Evolutionary conservation across 2,329 filamentous ascomycete species (phyloP).

Genomic region (Aspergillus calidoustus): DNA sequence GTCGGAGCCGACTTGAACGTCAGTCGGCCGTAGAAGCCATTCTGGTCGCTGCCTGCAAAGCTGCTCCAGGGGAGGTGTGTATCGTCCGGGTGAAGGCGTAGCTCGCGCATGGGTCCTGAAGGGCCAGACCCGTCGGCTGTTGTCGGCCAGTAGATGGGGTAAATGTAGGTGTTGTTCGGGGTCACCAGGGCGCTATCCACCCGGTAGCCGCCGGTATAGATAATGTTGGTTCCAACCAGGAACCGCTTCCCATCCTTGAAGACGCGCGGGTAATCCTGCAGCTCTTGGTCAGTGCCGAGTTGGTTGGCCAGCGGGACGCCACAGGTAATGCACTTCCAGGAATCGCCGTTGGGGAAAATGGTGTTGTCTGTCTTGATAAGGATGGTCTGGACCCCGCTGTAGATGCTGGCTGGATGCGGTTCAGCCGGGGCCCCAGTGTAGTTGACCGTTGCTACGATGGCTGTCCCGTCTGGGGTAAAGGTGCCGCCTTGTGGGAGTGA

Average conservation of each 20-base stretch:
- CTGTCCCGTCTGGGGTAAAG: constrained; percentile 50
- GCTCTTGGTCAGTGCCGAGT: constrained; percentile 20
- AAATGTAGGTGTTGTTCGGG: constrained; percentile 43
- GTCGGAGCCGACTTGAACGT: constrained; percentile 45
- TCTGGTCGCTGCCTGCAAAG: constrained; percentile 32
- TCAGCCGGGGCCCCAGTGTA: constrained; percentile 50
- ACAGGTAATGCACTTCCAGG: constrained; percentile 56
- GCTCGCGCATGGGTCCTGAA: constrained; percentile 45
- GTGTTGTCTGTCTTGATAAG: constrained; percentile 50
- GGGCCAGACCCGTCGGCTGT: constrained; percentile 35
- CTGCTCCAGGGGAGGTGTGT: constrained; percentile 50
- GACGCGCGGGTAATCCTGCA: constrained; percentile 49
- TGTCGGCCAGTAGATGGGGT: constrained; percentile 47
- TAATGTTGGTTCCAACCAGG: constrained; percentile 33
- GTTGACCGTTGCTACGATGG: constrained; percentile 46
- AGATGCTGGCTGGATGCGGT: constrained; percentile 49
- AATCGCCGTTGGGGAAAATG: constrained; percentile 50
- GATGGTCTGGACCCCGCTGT: constrained; percentile 48
- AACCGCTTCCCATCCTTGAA: constrained; percentile 45
- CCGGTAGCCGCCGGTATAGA: constrained; percentile 44
- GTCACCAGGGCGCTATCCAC: constrained; percentile 45
- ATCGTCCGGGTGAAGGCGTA: constrained; percentile 54
- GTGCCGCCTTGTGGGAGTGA: constrained; percentile 31
- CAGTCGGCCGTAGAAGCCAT: constrained; percentile 44
- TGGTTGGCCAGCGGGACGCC: constrained; percentile 44